A percentile compares a stretch with the other conserved stretches of the same genome.
These are phyloP conservation scores for Kodamaea hsintzibuensis DNA, from an alignment of 805 yeast species.

Conservation along the genomic window DNA sequence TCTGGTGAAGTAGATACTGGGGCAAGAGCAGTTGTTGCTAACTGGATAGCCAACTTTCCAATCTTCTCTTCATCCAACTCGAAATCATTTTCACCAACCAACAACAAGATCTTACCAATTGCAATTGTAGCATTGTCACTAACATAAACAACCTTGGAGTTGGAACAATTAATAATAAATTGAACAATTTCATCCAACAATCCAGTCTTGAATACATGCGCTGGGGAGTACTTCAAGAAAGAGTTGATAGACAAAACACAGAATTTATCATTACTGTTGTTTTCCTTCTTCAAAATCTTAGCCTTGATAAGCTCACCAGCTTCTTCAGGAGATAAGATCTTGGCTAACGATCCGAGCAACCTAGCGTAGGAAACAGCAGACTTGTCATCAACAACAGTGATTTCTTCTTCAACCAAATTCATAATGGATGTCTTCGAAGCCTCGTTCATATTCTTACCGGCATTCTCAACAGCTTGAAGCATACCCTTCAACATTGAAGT, in stretches of 20 bases:
- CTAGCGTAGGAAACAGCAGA: constrained; percentile 75
- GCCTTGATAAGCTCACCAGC: constrained; percentile 57
- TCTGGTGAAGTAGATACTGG: constrained; percentile 69
- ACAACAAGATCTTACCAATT: constrained; percentile 73
- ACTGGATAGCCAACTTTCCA: constrained; percentile 45
- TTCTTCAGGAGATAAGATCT: constrained; percentile 63
- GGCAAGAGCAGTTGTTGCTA: constrained; percentile 48
- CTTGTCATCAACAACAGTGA: constrained; percentile 53
- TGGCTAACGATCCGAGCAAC: constrained; percentile 74
- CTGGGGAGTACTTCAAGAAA: constrained; percentile 75
- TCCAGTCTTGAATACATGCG: constrained; percentile 55
- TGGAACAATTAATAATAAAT: constrained; percentile 47
- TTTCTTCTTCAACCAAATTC: constrained; percentile 72
- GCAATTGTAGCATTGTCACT: constrained; percentile 79
- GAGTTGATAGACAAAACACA: constrained; percentile 75
- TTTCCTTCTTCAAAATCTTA: constrained; percentile 54
- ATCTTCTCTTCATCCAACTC: constrained; percentile 45
- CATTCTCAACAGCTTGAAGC: constrained; percentile 75
- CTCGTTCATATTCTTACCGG: constrained; percentile 78
- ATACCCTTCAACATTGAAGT: constrained; percentile 85
- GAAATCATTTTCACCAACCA: constrained; percentile 43
- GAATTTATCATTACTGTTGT: constrained; percentile 49
- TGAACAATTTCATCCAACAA: constrained; percentile 49
- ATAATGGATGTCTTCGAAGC: constrained; percentile 67
- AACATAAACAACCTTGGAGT: constrained; percentile 49